Percentiles rank a stretch among this genome's conserved stretches.
Evolutionary conservation across 495 filamentous ascomycete genomes (phyloP).

Genomic region (Cercophora scortea): DNA sequence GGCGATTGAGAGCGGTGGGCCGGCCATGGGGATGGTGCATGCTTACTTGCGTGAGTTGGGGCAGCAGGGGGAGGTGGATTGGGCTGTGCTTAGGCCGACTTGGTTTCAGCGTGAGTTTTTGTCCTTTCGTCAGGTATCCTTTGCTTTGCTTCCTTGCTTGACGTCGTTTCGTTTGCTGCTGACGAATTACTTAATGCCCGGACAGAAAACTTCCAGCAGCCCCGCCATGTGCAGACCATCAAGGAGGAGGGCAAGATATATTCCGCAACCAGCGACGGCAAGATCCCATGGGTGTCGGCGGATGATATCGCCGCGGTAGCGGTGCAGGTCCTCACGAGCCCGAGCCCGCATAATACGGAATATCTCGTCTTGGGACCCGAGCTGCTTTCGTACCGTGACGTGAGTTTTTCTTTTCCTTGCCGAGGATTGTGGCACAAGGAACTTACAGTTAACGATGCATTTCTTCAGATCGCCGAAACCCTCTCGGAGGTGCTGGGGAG

Average conservation of each 20-base stretch:
- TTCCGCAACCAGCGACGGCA: conserved; percentile 35
- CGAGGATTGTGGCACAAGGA: too few species aligned
- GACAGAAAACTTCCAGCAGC: conserved; percentile 28
- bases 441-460: too few species aligned
- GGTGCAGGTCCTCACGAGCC: conserved; percentile 30
- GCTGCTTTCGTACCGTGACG: conserved; percentile 37
- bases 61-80: conserved; percentile 29
- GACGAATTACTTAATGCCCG: too few species aligned
- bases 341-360: conserved; percentile 35
- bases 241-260: conserved; percentile 35
- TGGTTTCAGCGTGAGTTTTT: conserved; percentile 37
- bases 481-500: conserved; percentile 30
- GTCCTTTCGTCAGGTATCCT: neutral
- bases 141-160: too few species aligned
- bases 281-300: conserved; percentile 39
- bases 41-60: conserved; percentile 32
- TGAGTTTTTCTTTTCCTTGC: conserved; percentile 17
- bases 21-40: conserved; percentile 27
- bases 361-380: conserved; percentile 39
- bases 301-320: conserved; percentile 43
- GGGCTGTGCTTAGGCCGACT: conserved; percentile 32
- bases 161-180: neutral
- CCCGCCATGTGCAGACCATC: conserved; percentile 22
- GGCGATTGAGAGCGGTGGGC: conserved; percentile 26
- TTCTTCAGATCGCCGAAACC: conserved; percentile 35